Base-by-base conservation (phyloP, 2,329 filamentous ascomycete species). In the Aspergillus tubingensis region DNA sequence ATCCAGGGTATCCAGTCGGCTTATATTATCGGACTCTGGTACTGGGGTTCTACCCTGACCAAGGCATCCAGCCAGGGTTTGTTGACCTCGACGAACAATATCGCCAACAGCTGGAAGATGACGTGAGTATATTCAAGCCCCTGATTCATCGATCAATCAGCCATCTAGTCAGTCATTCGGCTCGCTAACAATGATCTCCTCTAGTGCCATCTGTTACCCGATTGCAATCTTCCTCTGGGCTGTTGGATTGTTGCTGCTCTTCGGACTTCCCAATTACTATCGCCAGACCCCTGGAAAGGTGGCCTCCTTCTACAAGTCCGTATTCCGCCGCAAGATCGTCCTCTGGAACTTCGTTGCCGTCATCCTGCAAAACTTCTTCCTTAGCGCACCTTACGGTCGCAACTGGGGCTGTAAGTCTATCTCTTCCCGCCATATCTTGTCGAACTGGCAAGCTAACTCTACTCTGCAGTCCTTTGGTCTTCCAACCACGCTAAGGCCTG, bases 1-100 rank as follows among this genome's bases (percentile, higher is more conserved):
- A 87, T 89, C 50, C 85, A 88, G 69, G 87, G 87, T 51, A 86
- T 85, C 5, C 86, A 88, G 68, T 86, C 89, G 68, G 77, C 86
- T 61, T 89, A 88, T 70, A 81, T 87, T 54, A 82, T 85, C 13
- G 83, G 80, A 10, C 79, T 89, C 13, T 89, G 86, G 86, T 88
- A 84, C 70, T 89, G 87, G 87, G 87, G 86, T 23, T 80, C 81
- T 8, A 78, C 81, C 60, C 76, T 87, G 52, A 80, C 81, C 15
- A 76, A 76, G 56, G 69, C 76, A 1, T 79, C 76, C 10, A 70
- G 76, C 19, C 75, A 74, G 19, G 81, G 80, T 11, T 68, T 77
- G 50, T 68, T 75, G 1, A 68, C 72, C 59, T 62, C 68, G 30
- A 70, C 75, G 58, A 64, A 73, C 1, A 65, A 56, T 27, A 71